phyloP scores from a whole-genome alignment of 768 basidiomycete genomes.

The Piloderma croceum region DNA sequence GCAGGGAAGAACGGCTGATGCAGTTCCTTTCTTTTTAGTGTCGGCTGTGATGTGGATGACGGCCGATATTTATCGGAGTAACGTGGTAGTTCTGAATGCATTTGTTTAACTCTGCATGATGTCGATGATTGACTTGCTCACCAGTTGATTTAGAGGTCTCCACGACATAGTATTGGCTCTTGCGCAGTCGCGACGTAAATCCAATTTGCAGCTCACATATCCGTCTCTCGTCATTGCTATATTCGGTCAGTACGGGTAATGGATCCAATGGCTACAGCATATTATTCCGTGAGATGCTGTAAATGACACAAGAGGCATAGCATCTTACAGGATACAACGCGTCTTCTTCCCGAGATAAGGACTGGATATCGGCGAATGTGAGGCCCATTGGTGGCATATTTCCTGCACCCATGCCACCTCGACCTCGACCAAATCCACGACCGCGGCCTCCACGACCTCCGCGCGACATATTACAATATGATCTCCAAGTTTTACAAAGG shows the following conservation, averaged over 20 bases:
- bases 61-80: constrained; percentile 84
- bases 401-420: constrained; percentile 28
- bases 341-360: constrained; percentile 68
- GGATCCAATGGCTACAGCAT: constrained; percentile 52
- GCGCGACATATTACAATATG: constrained; percentile 38
- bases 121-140: constrained; percentile 13
- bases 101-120: background rate
- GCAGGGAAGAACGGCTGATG: constrained; percentile 74
- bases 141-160: constrained; percentile 65
- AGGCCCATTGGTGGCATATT: constrained; percentile 70
- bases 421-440: constrained; percentile 35
- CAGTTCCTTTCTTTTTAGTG: constrained; percentile 63
- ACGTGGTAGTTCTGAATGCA: constrained; percentile 56
- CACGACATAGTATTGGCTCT: constrained; percentile 70
- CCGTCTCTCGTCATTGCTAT: constrained; percentile 57
- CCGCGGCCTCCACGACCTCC: constrained; percentile 62
- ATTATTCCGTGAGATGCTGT: background rate
- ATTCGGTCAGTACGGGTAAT: constrained; percentile 64
- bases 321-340: constrained; percentile 69
- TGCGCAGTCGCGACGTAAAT: constrained; percentile 57
- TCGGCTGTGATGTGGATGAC: constrained; percentile 52
- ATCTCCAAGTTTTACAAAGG: too few relatives aligned
- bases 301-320: background rate
- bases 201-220: constrained; percentile 64
- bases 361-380: constrained; percentile 73